Evolutionary conservation across 805 yeast species (phyloP).

Genomic region (Jamesozyma hellenica): DNA sequence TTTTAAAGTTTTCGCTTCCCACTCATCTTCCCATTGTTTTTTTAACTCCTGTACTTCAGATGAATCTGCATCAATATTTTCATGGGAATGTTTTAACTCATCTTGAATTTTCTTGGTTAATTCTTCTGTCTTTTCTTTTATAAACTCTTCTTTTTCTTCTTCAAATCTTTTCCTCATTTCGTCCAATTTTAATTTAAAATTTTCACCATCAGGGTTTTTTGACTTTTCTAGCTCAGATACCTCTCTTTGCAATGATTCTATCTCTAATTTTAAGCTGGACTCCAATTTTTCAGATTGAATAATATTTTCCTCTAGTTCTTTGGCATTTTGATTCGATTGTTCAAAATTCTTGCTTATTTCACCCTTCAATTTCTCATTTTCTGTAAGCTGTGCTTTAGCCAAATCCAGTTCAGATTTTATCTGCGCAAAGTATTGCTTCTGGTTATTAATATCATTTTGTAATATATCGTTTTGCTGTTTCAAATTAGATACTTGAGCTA

Average conservation of each 20-base stretch:
- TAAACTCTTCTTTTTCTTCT: conserved; percentile 16
- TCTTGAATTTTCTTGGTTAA: conserved; percentile 21
- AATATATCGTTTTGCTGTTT: conserved; percentile 3
- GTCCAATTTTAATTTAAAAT: conserved; percentile 7
- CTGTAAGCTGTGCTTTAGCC: not conserved
- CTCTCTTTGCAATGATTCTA: conserved; percentile 18
- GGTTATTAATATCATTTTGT: not conserved
- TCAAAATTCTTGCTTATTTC: not conserved
- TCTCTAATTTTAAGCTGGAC: conserved; percentile 9
- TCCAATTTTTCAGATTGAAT: conserved; percentile 3
- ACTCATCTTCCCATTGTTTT: conserved; percentile 32
- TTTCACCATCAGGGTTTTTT: not conserved
- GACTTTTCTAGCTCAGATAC: conserved; percentile 17
- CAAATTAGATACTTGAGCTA: conserved; percentile 21
- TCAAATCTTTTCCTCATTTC: conserved; percentile 20
- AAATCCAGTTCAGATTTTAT: not conserved
- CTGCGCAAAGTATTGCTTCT: not conserved
- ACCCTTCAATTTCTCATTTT: not conserved
- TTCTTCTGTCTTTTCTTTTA: conserved; percentile 14
- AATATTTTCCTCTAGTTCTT: conserved; percentile 1
- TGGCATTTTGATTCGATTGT: conserved; percentile 6
- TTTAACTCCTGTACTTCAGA: conserved; percentile 14
- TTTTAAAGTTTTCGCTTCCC: conserved; percentile 22
- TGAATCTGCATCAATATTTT: conserved; percentile 1
- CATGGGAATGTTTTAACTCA: conserved; percentile 7